phyloP scores from a whole-genome alignment of 2,329 filamentous ascomycete genomes.

The Rutstroemia sp. region DNA sequence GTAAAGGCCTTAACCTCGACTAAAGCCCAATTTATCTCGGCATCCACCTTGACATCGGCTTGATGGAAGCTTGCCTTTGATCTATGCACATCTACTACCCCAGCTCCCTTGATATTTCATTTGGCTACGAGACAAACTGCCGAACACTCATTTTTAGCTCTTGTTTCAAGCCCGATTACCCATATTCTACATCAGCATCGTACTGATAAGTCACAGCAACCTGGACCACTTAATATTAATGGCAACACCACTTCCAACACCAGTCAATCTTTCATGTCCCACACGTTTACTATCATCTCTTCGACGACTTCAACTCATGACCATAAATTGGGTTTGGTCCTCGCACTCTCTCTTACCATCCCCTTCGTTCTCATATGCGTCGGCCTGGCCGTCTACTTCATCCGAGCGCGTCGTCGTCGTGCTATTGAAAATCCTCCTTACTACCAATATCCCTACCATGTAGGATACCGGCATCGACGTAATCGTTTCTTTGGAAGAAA shows the following conservation, averaged over 20 bases:
- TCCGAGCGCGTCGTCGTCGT: background rate
- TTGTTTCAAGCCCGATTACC: background rate
- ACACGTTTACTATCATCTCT: conserved; percentile 2
- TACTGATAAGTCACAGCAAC: background rate
- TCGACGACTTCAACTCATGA: background rate
- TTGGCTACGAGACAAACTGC: too few relatives aligned
- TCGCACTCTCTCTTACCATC: conserved; percentile 3
- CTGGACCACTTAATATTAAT: background rate
- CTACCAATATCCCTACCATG: conserved; percentile 7
- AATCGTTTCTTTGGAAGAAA: background rate
- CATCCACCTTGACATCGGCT: too few relatives aligned
- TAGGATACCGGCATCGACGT: background rate
- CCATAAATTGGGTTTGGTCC: conserved; percentile 4
- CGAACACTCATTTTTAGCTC: background rate
- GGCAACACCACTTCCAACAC: background rate
- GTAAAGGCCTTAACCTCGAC: too few relatives aligned
- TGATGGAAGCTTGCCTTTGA: too few relatives aligned
- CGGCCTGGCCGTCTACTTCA: background rate
- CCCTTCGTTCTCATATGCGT: conserved; percentile 4
- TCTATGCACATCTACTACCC: too few relatives aligned
- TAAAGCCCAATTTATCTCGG: too few relatives aligned
- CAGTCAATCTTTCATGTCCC: background rate
- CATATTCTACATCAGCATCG: background rate
- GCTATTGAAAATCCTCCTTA: background rate
- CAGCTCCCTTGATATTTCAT: too few relatives aligned